These are phyloP conservation scores for Aeminium ludgeri DNA, from an alignment of 495 filamentous ascomycete genomes.

Conservation along the genomic window DNA sequence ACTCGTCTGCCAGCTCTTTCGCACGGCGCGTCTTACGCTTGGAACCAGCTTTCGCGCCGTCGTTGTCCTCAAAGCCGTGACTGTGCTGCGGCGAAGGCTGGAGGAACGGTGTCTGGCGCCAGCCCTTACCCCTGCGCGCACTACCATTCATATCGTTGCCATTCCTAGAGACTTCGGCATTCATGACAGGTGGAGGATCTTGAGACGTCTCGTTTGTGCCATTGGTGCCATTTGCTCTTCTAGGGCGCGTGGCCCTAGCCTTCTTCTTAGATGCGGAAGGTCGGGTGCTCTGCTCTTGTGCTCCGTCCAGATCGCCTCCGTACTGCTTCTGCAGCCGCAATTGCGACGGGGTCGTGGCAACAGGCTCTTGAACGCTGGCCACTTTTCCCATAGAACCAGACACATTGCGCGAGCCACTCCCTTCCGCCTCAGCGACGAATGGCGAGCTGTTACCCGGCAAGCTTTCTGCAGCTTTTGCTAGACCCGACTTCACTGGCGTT, in stretches of 20 bases:
- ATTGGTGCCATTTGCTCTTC: constrained; percentile 8
- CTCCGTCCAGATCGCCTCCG: not conserved
- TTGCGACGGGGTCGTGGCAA: not conserved
- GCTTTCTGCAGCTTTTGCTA: constrained; percentile 15
- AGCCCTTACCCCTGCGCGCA: constrained; percentile 39
- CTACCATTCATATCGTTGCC: constrained; percentile 15
- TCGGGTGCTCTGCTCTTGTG: not conserved
- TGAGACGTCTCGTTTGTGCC: not conserved
- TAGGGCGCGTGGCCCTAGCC: constrained; percentile 7
- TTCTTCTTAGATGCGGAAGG: constrained; percentile 8
- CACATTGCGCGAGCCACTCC: constrained; percentile 1
- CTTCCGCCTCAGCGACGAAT: constrained; percentile 14
- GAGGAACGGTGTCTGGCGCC: constrained; percentile 69
- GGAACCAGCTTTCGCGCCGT: not conserved
- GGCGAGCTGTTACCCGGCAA: constrained; percentile 22
- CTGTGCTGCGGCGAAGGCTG: constrained; percentile 27
- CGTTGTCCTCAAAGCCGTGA: too few relatives aligned
- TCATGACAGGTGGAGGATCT: constrained; percentile 13
- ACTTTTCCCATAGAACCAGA: constrained; percentile 5
- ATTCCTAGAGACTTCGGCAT: constrained; percentile 15
- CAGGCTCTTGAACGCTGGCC: not conserved
- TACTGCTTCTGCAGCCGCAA: not conserved
- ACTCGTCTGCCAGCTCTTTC: constrained; percentile 38
- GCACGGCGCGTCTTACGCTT: constrained; percentile 22
- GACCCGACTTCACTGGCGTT: constrained; percentile 21